Percentiles rank a stretch among this genome's conserved stretches.
These are phyloP conservation scores for Proliferodiscus dingleyae DNA, from an alignment of 2,329 filamentous ascomycete species.

Conservation along the genomic window DNA sequence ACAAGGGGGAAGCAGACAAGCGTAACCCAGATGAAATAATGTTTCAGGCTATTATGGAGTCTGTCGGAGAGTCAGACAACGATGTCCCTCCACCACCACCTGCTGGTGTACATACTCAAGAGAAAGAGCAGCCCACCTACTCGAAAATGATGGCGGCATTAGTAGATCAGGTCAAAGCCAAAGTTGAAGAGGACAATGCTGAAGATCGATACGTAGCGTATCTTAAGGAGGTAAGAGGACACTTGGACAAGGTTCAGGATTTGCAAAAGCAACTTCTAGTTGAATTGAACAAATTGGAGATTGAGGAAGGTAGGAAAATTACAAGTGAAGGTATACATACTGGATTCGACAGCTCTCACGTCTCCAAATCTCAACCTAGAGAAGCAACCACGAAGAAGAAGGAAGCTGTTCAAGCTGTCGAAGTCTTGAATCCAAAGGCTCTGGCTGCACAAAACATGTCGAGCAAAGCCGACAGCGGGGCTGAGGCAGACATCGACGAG, in stretches of 20 bases:
- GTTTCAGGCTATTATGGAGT: constrained; percentile 85
- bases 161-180: constrained; percentile 80
- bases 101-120: constrained; percentile 71
- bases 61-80: constrained; percentile 65
- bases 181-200: constrained; percentile 68
- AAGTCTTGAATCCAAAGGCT: constrained; percentile 68
- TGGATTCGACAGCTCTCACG: constrained; percentile 83
- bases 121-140: constrained; percentile 71
- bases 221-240: constrained; percentile 69
- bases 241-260: constrained; percentile 71
- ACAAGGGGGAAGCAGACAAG: constrained; percentile 62
- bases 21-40: constrained; percentile 74
- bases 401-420: constrained; percentile 50
- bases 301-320: constrained; percentile 82
- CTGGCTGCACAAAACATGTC: constrained; percentile 37
- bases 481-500: constrained; percentile 59
- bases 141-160: constrained; percentile 98
- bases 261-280: constrained; percentile 70
- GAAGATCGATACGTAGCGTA: constrained; percentile 69
- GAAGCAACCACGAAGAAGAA: constrained; percentile 35
- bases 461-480: constrained; percentile 41
- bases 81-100: constrained; percentile 70
- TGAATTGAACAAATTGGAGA: constrained; percentile 78
- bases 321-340: constrained; percentile 86
- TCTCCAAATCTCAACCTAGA: constrained; percentile 54